Evolutionary conservation across 129 eudicot species (phyloP).

Genomic region (Rutidosis leptorrhynchoides): DNA sequence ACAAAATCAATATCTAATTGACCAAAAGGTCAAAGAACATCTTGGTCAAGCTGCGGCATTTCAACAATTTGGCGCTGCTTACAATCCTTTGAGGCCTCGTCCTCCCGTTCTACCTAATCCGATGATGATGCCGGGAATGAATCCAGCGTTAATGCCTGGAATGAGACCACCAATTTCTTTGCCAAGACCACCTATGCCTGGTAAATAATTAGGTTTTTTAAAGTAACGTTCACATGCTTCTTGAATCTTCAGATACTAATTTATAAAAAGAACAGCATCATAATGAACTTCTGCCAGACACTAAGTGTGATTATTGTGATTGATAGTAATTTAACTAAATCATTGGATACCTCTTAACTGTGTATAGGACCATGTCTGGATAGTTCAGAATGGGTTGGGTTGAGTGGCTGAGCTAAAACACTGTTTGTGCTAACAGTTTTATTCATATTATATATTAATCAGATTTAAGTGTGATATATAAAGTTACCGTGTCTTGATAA

Average conservation of each 20-base stretch:
- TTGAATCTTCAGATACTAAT: neutral
- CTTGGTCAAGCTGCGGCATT: slow-evolving; percentile 26
- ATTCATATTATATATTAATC: neutral
- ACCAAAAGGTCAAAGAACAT: slow-evolving; percentile 5
- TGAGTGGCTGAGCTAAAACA: neutral
- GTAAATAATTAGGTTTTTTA: neutral
- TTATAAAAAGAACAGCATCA: neutral
- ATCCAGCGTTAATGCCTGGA: slow-evolving; percentile 14
- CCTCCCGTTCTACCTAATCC: slow-evolving; percentile 45
- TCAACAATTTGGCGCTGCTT: slow-evolving; percentile 55
- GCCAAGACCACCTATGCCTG: slow-evolving; percentile 18
- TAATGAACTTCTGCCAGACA: neutral
- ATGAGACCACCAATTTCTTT: slow-evolving; percentile 23
- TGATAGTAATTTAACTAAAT: neutral
- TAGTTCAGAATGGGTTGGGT: neutral
- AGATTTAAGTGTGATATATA: neutral
- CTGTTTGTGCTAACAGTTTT: neutral
- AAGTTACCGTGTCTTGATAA: neutral
- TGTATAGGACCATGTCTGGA: neutral
- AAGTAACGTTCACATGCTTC: neutral
- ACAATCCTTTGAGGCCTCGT: slow-evolving; percentile 47
- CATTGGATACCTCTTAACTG: neutral
- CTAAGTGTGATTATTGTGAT: neutral
- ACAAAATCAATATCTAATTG: slow-evolving; percentile 1
- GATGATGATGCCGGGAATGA: slow-evolving; percentile 13